Percentiles rank a stretch among this genome's conserved stretches.
phyloP scores from a whole-genome alignment of 306 rosid species.

The Pyrus communis region DNA sequence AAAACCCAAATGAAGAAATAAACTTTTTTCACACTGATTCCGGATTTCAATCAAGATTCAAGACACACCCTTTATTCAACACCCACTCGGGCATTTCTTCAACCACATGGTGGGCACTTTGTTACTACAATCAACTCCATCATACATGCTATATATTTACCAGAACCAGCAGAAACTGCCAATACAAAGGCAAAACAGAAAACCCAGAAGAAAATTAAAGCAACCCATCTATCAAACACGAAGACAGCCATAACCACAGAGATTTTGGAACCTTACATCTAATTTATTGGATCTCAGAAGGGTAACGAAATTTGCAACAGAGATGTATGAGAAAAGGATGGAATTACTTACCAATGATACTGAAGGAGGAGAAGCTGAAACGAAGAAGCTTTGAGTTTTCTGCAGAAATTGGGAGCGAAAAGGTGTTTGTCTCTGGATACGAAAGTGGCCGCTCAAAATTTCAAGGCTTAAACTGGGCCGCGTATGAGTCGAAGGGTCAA shows the following conservation, averaged over 20 bases:
- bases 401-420: background rate
- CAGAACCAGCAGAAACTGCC: background rate
- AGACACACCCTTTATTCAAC: background rate
- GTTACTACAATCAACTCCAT: background rate
- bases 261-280: background rate
- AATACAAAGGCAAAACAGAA: background rate
- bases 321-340: background rate
- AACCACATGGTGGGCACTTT: conserved; percentile 7
- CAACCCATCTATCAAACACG: background rate
- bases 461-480: conserved; percentile 4
- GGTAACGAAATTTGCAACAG: background rate
- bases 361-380: background rate
- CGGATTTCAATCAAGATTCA: background rate
- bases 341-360: background rate
- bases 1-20: background rate
- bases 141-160: background rate
- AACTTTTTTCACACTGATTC: background rate
- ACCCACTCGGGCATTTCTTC: background rate
- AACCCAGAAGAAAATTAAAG: background rate
- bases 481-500: background rate
- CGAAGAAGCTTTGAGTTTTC: background rate
- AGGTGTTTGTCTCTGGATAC: background rate
- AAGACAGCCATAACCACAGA: background rate
- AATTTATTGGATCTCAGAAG: background rate
- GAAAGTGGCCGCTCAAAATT: background rate